Conservation (phyloP, 2,329 filamentous ascomycete species). For the Neocatenulostroma microsporum region DNA sequence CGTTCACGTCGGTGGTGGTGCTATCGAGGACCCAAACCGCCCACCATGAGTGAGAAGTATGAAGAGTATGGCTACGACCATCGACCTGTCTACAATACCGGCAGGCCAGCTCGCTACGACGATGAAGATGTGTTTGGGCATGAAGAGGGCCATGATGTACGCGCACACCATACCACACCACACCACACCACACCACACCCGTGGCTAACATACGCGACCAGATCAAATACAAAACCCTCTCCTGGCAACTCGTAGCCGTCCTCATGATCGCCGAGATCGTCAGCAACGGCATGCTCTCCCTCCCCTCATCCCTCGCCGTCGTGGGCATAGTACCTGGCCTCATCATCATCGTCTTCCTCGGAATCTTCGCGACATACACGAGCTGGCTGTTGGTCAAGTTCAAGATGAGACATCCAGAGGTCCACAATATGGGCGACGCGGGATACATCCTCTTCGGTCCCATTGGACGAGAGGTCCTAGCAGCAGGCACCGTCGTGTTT, state of each 20-base stretch:
- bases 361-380: constrained; percentile 46
- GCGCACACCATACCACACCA: too few relatives aligned
- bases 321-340: constrained; percentile 48
- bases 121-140: constrained; percentile 38
- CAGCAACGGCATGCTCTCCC: constrained; percentile 43
- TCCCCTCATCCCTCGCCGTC: constrained; percentile 45
- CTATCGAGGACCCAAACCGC: too few relatives aligned
- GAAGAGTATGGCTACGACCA: constrained; percentile 6
- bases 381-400: constrained; percentile 43
- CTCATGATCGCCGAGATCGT: constrained; percentile 53
- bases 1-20: too few relatives aligned
- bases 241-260: constrained; percentile 45
- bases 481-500: constrained; percentile 45
- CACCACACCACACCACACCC: too few relatives aligned
- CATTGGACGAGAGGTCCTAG: constrained; percentile 18
- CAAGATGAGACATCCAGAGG: constrained; percentile 24
- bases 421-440: constrained; percentile 33
- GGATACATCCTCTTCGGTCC: constrained; percentile 29
- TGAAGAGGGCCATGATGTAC: constrained; percentile 27
- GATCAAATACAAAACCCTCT: constrained; percentile 49
- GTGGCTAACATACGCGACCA: background rate
- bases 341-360: constrained; percentile 45
- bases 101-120: constrained; percentile 13
- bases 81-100: constrained; percentile 4
- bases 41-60: constrained; percentile 11